phyloP scores from a whole-genome alignment of 2,329 filamentous ascomycete genomes.

The Exophiala xenobiotica region DNA sequence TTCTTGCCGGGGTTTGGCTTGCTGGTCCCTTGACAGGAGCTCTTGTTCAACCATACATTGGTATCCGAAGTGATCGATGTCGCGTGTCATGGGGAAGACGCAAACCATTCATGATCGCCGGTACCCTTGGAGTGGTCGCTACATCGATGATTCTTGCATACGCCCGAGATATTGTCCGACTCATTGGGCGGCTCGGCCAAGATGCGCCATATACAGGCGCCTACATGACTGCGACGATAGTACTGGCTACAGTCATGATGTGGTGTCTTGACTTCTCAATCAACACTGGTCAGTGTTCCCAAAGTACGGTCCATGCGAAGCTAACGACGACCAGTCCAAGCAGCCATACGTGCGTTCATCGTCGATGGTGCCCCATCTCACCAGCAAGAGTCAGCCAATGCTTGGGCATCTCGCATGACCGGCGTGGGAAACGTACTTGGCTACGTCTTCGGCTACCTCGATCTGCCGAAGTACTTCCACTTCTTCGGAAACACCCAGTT shows the following conservation, averaged over 20 bases:
- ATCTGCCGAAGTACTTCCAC: constrained; percentile 71
- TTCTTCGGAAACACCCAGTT: constrained; percentile 88
- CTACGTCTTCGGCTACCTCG: constrained; percentile 80
- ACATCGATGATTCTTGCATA: constrained; percentile 71
- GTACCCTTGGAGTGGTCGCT: constrained; percentile 64
- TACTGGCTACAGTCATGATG: constrained; percentile 79
- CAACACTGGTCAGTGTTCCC: constrained; percentile 69
- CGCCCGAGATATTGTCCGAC: constrained; percentile 69
- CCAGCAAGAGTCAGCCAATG: constrained; percentile 90
- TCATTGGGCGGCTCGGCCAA: constrained; percentile 68
- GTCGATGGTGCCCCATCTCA: constrained; percentile 89
- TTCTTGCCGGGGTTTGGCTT: constrained; percentile 83
- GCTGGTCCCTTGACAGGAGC: constrained; percentile 76
- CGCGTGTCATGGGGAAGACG: constrained; percentile 72
- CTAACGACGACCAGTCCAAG: constrained; percentile 64
- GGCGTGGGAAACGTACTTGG: constrained; percentile 89
- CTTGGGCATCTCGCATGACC: constrained; percentile 85
- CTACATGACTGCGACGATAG: constrained; percentile 66
- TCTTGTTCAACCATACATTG: constrained; percentile 78
- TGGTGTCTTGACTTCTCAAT: constrained; percentile 93
- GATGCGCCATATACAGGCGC: constrained; percentile 63
- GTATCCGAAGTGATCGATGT: constrained; percentile 77
- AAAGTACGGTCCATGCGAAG: constrained; percentile 12
- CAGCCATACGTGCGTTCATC: constrained; percentile 85
- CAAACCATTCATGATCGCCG: constrained; percentile 77